Conservation (phyloP, 768 basidiomycete species). For the Lyophyllum atratum region DNA sequence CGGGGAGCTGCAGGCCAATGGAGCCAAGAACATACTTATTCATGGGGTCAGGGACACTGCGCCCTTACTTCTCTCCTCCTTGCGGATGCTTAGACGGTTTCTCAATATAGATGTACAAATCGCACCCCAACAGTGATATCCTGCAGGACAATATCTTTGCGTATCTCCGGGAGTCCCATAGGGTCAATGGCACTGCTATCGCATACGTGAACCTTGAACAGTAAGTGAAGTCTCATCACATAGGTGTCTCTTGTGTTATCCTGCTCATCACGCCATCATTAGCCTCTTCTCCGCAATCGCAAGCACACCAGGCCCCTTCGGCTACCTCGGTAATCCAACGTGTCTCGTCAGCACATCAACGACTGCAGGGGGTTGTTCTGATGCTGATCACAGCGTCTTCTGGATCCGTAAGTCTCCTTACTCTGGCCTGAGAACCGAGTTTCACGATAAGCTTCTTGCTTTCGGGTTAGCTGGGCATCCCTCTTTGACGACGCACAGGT, state of each 20-base stretch:
- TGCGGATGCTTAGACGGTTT: background rate
- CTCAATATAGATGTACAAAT: constrained; percentile 28
- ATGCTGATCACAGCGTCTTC: constrained; percentile 30
- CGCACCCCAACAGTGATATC: constrained; percentile 25
- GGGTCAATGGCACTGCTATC: constrained; percentile 29
- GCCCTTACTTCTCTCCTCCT: background rate
- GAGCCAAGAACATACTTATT: constrained; percentile 31
- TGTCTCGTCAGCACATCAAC: constrained; percentile 32
- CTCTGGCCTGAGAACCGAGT: background rate
- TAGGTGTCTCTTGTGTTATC: background rate
- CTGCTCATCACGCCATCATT: background rate
- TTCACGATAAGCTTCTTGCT: background rate
- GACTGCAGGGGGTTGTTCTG: constrained; percentile 30
- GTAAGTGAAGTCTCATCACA: constrained; percentile 1
- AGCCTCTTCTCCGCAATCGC: constrained; percentile 28
- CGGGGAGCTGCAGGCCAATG: constrained; percentile 28
- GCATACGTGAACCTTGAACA: constrained; percentile 30
- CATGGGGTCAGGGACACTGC: constrained; percentile 22
- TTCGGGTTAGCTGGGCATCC: constrained; percentile 25
- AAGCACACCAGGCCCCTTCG: constrained; percentile 22
- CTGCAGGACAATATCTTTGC: constrained; percentile 29
- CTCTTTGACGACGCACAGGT: constrained; percentile 27
- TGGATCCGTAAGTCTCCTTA: constrained; percentile 8
- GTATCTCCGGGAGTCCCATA: constrained; percentile 25
- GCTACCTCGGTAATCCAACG: constrained; percentile 29